phyloP scores from a whole-genome alignment of 2,329 filamentous ascomycete species.

The Escovopsis sp. region DNA sequence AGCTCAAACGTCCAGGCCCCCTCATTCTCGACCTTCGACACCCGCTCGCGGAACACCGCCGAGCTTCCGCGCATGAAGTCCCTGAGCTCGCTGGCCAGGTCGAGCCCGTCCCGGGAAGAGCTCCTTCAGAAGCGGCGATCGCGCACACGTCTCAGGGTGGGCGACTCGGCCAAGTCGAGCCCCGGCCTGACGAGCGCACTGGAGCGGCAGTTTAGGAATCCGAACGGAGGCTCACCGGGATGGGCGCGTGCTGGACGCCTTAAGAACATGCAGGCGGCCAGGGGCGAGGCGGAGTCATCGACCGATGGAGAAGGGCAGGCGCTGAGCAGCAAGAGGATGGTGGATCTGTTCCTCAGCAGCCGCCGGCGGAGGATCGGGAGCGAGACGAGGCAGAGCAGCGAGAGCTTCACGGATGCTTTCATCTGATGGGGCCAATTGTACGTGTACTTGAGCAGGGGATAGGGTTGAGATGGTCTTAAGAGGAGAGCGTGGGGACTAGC shows the following conservation, averaged over 20 bases:
- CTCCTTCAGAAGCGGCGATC: slow-evolving; percentile 10
- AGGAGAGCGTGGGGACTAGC: no score
- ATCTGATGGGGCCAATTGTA: slow-evolving; percentile 10
- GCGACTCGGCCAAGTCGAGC: slow-evolving; percentile 15
- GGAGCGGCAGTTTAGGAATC: slow-evolving; percentile 9
- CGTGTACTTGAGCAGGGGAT: no score
- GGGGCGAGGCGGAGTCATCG: neutral
- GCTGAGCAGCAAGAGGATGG: slow-evolving; percentile 35
- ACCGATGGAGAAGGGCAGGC: slow-evolving; percentile 16
- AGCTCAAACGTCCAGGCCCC: slow-evolving; percentile 9
- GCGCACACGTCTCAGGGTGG: slow-evolving; percentile 8
- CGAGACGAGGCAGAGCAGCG: slow-evolving; percentile 9
- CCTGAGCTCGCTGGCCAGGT: slow-evolving; percentile 11
- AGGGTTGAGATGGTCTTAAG: no score
- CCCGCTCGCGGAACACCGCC: neutral
- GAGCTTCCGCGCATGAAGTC: slow-evolving; percentile 12
- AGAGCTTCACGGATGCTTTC: slow-evolving; percentile 18
- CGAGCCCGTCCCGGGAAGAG: slow-evolving; percentile 7
- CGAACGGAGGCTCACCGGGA: slow-evolving; percentile 10
- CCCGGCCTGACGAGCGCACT: slow-evolving; percentile 12
- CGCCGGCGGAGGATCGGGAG: slow-evolving; percentile 26
- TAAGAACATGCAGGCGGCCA: neutral
- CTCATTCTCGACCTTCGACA: neutral
- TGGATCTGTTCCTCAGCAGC: slow-evolving; percentile 38
- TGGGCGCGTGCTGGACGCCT: slow-evolving; percentile 1